Evolutionary conservation across 2,329 filamentous ascomycete genomes (phyloP), one percentile per base, ranked within the genome.

Genomic region (Xylaria sp.): DNA sequence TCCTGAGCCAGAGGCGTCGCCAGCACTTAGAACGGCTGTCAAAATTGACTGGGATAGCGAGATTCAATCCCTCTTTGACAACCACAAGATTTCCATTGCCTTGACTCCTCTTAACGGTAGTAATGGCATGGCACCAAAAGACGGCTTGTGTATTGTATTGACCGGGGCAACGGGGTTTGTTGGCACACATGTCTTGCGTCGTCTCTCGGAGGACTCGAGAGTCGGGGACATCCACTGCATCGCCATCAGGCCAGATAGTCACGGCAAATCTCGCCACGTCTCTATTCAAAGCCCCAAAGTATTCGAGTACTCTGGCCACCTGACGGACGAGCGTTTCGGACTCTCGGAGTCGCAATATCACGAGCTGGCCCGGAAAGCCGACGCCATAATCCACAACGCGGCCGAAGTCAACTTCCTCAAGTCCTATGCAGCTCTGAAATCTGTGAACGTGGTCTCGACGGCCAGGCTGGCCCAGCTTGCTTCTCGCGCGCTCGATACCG

Each of bases 331-430:
- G 1, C 2, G 19, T n/a, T 25, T 57, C 11, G 37, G 67, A 0
- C 54, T 70, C 0, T n/a, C 54, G 9, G 51, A 19, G 1, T 2
- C 33, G 0, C 3, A 43, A 12, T 35, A 43, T 8, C 2, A 1
- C 2, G 28, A 7, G 6, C 4, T 62, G 7, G 5, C 14, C 15
- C 19, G 45, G 0, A 68, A 72, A 38, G 74, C 83, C 17, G 70
- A 77, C 19, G 67, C 73, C 12, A 80, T 90, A 50, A 81, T 91
- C 21, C 88, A 86, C 70, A 78, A 75, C 54, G 84, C 79, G 7
- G 80, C 81, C n/a, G 75, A 78, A 19, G 71, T 73, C 14, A 77
- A 70, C 6, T 79, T 72, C 69, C 60, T 72, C 64, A 76, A 81
- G 28, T 68, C 70, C 1, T 83, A 81, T 65, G 31, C 68, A 8